A percentile compares a stretch with the other conserved stretches of the same genome.
phyloP scores from a whole-genome alignment of 768 basidiomycete species.

The Pleurotus cornucopiae region DNA sequence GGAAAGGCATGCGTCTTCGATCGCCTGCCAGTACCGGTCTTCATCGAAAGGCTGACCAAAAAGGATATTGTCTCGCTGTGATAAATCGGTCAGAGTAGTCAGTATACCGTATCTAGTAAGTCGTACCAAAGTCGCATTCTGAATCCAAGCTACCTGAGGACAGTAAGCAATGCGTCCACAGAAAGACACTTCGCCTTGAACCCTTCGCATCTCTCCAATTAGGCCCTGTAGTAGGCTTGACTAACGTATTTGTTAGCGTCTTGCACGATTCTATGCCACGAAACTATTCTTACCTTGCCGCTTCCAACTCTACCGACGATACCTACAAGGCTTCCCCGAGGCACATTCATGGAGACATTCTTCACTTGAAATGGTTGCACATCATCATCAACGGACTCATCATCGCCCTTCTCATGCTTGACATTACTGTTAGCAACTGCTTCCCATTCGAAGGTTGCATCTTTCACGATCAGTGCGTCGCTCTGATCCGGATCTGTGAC shows the following conservation, averaged over 20 bases:
- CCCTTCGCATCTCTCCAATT: slow-evolving; percentile 65
- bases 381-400: slow-evolving; percentile 12
- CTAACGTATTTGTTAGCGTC: slow-evolving; percentile 16
- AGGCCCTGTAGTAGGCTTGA: slow-evolving; percentile 58
- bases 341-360: slow-evolving; percentile 47
- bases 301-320: slow-evolving; percentile 69
- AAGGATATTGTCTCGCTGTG: slow-evolving; percentile 58
- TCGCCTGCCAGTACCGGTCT: slow-evolving; percentile 59
- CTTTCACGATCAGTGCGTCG: slow-evolving; percentile 44
- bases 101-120: not conserved
- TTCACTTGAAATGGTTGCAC: slow-evolving; percentile 44
- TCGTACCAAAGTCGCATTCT: slow-evolving; percentile 58
- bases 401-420: not conserved
- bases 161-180: slow-evolving; percentile 68
- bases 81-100: not conserved
- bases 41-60: slow-evolving; percentile 67
- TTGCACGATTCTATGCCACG: no score
- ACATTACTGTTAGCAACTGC: slow-evolving; percentile 6
- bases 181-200: slow-evolving; percentile 49
- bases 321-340: slow-evolving; percentile 55
- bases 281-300: slow-evolving; percentile 41
- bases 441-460: slow-evolving; percentile 68
- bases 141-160: slow-evolving; percentile 75
- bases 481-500: slow-evolving; percentile 40
- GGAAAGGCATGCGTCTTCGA: slow-evolving; percentile 54